Evolutionary conservation across 2,329 filamentous ascomycete genomes (phyloP), one percentile per base, ranked within the genome.

Genomic region (Orbilia javanica): DNA sequence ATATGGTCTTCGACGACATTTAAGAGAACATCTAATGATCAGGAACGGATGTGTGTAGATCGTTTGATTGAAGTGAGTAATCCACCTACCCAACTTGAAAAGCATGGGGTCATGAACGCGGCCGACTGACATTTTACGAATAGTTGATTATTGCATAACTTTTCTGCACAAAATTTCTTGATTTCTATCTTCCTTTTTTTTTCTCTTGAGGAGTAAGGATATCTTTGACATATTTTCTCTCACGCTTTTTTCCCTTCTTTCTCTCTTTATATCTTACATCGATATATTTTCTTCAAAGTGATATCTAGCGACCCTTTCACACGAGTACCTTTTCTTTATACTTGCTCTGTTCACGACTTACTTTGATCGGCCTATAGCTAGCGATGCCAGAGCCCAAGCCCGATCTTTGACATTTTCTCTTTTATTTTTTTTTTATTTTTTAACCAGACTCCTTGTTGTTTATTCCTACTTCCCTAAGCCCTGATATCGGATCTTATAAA

Each of bases 1-100:
- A 84, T 92, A 1, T 91, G 89, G 89, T 86, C 87, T 25, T 86
- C 86, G 4, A 88, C 87, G 75, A 88, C 87, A 0, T 86, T 88
- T 65, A 86, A 85, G 36, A 85, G 86, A 15, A 83, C 70, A 29
- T 79, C 75, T 18, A 79, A 74, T 25, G 75, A 79, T 50, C 69
- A 79, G 55, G 75, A 79, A 50, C 75, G 75, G n/a, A 73, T 79
- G 69, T 79, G 75, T 42, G 70, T 79, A 36, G 75, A 79, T 48
- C 70, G 75, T 63, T 50, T 79, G 48, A 75, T 79, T 68, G 77
- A 79, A 66, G 77, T 79, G 20, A 74, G 76, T 66, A 8, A 20
- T n/a, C 15, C 20, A 18, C 5, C 15, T 44, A 44, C 4, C 42
- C 42, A n/a, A 44, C 1, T n/a, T 42, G 2, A 11, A 10, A 50